Base-by-base conservation (phyloP, 495 filamentous ascomycete genomes). In the Lasiosphaeris hirsuta region DNA sequence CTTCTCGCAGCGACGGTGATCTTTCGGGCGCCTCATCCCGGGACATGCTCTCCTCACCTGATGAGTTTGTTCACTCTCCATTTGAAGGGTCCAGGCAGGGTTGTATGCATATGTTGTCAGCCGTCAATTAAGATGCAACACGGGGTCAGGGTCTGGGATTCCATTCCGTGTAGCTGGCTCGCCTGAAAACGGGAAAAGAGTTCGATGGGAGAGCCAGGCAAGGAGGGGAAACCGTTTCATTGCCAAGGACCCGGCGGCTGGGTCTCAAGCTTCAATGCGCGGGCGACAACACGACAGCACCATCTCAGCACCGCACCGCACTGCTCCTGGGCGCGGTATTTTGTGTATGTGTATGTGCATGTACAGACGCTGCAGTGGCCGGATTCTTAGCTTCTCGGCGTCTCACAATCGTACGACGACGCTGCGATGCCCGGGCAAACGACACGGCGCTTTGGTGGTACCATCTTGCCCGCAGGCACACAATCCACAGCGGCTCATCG, bases 71-170 rank as follows among this genome's bases (percentile, higher is more conserved):
- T n/a, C n/a, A n/a, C n/a, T 10, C 33, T 36, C 10, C 10, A 8
- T 35, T 23, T 49, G 36, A 14, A 54, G 38, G 58, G 51, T 60
- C 36, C 23, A 10, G 40, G 43, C 33, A 60, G 54, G 54, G 54
- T 17, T 57, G 23, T 30, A 30, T 30, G 5, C 44, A 45, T 15
- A 10, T 51, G 55, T 30, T 50, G 55, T 51, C 55, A 57, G 55
- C 55, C 36, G 15, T 36, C 13, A 35, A 38, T 39, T 43, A 46
- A 58, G 39, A 55, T 51, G 58, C 45, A 36, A 50, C 51, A 53
- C 44, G 2, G 51, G 37, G 37, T 45, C 42, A 44, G n/a, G 33
- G 23, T 52, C 39, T 23, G 14, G 30, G 49, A 15, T 39, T 52
- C 17, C 7, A 13, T 4, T 13, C 39, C 11, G 4, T 13, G 39